Conservation (phyloP, 176 grass and related monocot genomes). For the Otatea glauca region DNA sequence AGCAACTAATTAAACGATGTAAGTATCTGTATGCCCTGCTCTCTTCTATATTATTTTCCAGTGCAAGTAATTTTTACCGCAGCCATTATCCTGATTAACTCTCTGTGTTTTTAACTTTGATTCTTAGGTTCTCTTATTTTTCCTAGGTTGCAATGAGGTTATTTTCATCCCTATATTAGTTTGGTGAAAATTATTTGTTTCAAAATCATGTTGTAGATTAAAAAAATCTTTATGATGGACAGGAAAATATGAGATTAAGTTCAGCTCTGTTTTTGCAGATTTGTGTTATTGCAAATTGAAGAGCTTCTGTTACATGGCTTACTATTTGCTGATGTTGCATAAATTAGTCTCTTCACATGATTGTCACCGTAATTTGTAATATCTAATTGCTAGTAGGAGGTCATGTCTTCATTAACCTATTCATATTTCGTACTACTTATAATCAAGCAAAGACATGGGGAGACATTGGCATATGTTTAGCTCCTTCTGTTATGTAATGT, state of each 20-base stretch:
- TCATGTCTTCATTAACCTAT: background rate
- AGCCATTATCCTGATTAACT: background rate
- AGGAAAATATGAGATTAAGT: background rate
- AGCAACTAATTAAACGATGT: conserved; percentile 87
- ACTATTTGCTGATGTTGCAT: background rate
- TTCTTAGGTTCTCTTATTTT: background rate
- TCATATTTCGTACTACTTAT: background rate
- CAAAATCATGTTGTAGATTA: background rate
- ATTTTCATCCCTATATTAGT: background rate
- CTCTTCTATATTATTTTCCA: background rate
- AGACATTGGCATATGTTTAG: background rate
- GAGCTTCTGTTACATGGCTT: background rate
- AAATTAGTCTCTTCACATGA: background rate
- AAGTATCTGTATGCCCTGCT: conserved; percentile 19
- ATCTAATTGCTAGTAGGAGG: background rate
- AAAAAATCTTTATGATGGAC: background rate
- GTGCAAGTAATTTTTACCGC: background rate
- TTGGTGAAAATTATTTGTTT: background rate
- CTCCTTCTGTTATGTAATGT: background rate
- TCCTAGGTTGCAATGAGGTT: background rate
- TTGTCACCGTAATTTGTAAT: background rate
- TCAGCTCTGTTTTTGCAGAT: background rate
- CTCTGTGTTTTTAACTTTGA: background rate
- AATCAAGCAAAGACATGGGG: conserved; percentile 8
- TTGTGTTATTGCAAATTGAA: background rate